Percentiles rank a stretch among this genome's conserved stretches.
Conservation (phyloP, 306 rosid genomes). For the Cucumis cinereus region DNA sequence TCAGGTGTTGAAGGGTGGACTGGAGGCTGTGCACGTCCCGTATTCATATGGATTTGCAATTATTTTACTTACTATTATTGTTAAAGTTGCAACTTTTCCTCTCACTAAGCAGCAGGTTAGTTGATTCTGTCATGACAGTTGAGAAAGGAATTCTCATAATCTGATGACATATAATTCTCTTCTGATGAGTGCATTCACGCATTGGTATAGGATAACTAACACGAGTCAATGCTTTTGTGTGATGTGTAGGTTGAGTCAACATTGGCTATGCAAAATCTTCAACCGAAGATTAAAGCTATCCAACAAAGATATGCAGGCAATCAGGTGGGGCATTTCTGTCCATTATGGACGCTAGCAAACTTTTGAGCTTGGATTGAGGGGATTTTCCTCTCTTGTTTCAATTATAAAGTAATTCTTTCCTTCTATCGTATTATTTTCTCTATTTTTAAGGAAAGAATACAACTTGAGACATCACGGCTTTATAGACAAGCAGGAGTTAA, state of each 20-base stretch:
- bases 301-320: constrained; percentile 96
- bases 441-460: constrained; percentile 87
- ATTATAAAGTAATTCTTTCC: constrained; percentile 16
- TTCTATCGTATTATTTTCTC: constrained; percentile 17
- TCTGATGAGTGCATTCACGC: background rate
- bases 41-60: constrained; percentile 92
- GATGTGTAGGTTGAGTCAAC: constrained; percentile 78
- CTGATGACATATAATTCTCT: background rate
- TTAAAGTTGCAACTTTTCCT: constrained; percentile 68
- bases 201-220: background rate
- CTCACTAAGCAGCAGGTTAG: constrained; percentile 93
- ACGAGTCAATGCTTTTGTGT: background rate
- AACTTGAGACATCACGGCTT: constrained; percentile 94
- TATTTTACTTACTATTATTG: constrained; percentile 76
- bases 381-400: background rate
- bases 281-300: constrained; percentile 93
- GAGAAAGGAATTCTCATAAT: background rate
- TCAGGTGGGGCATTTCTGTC: constrained; percentile 47
- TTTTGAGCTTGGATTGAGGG: constrained; percentile 11
- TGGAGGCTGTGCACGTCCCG: constrained; percentile 73
- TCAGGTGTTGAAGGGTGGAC: constrained; percentile 81
- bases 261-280: constrained; percentile 96
- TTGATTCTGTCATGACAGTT: background rate
- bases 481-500: constrained; percentile 94
- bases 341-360: constrained; percentile 1